Base-by-base conservation (phyloP, 192 early-diverging fungal species). In the Obelidium mucronatum region DNA sequence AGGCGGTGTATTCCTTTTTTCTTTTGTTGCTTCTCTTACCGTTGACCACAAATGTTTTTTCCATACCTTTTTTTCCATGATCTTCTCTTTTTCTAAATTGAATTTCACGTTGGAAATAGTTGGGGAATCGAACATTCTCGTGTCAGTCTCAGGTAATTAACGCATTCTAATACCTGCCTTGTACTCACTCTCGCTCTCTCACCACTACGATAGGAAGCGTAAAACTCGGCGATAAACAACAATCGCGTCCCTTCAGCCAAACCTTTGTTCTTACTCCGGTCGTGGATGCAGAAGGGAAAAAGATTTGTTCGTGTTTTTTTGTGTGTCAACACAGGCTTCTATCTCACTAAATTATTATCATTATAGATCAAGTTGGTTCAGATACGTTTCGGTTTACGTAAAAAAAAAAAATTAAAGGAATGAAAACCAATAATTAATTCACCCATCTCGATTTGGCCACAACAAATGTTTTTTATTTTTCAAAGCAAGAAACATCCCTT, bases 231-330 rank as follows among this genome's bases (percentile, higher is more conserved):
- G 78, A 83, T 31, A 67, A 69, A 48, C 76, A 67, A 52, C 81
- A 79, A 31, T 51, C 65, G 11, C 24, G 65, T 4, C 44, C 63
- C 17, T 84, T 84, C 53, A 64, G 67, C n/a, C 82, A 84, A 54
- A 73, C 75, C 2, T 84, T 84, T 64, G 66, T 81, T 28, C 61
- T 84, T 22, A 73, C 59, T 22, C 82, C 82, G 19, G 77, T 48
- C 5, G 53, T 67, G 19, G 73, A 75, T 51, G 58, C 61, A 33
- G 65, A 67, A n/a, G 75, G 75, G 15, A 68, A 53, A n/a, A 76
- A 67, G 59, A 58, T 68, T 36, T 68, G 75, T 76, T 68, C 11
- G 59, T 52, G 33, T 30, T 54, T 30, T 30, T 62, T 34, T 15
- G 19, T 1, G 22, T 17, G 22, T 15, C 24, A 19, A 19, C 33